Conservation (phyloP, 2,329 filamentous ascomycete species). For the Trichoderma sp. region DNA sequence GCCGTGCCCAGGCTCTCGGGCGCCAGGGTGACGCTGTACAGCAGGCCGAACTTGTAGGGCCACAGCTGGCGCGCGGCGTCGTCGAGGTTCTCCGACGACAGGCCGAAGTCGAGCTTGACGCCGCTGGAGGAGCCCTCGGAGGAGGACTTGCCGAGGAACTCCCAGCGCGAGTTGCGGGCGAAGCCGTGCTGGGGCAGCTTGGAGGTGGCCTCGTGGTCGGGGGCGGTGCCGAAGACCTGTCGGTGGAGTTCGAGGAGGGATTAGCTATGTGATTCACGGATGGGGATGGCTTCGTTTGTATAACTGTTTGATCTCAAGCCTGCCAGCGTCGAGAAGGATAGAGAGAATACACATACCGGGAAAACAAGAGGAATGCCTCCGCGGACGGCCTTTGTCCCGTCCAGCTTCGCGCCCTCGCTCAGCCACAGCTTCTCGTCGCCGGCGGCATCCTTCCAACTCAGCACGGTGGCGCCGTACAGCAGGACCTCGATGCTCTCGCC, state of each 20-base stretch:
- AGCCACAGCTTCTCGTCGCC: constrained; percentile 85
- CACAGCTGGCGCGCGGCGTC: constrained; percentile 71
- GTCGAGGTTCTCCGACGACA: constrained; percentile 72
- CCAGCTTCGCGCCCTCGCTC: constrained; percentile 76
- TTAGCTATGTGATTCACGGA: background rate
- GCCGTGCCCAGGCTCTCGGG: constrained; percentile 75
- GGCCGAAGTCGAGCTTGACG: constrained; percentile 94
- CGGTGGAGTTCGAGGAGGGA: background rate
- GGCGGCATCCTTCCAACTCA: constrained; percentile 84
- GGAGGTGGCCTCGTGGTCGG: constrained; percentile 74
- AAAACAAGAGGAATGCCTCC: constrained; percentile 93
- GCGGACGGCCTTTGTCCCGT: constrained; percentile 86
- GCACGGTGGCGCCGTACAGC: constrained; percentile 89
- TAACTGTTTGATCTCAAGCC: no score
- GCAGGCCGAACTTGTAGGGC: constrained; percentile 84
- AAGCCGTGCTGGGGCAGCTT: constrained; percentile 92
- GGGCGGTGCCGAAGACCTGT: constrained; percentile 83
- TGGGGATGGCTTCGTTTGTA: background rate
- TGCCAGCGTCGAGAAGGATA: no score
- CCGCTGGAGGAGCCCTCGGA: constrained; percentile 58
- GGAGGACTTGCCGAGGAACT: constrained; percentile 84
- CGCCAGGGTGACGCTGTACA: constrained; percentile 88
- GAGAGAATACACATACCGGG: constrained; percentile 63
- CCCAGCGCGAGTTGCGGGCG: constrained; percentile 86
- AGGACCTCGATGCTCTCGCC: constrained; percentile 85